Percentiles rank a stretch among this genome's conserved stretches.
Evolutionary conservation across 2,329 filamentous ascomycete genomes (phyloP).

Genomic region (Fusarium guadeloupense): DNA sequence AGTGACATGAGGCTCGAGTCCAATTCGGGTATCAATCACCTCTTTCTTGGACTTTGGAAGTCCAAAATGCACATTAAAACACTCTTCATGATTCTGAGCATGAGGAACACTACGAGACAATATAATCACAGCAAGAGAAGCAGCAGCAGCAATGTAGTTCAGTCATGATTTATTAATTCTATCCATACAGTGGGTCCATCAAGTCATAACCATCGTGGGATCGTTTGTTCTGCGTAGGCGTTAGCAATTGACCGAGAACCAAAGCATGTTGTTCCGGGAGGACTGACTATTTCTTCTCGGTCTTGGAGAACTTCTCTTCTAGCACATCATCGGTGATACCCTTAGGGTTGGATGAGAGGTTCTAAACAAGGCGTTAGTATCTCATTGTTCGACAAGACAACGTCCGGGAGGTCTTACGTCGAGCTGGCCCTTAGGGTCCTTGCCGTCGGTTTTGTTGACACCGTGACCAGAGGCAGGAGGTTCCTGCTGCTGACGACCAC

Average conservation of each 20-base stretch:
- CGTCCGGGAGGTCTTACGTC: slow-evolving; percentile 50
- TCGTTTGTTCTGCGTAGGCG: neutral
- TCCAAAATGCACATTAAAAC: too few relatives aligned
- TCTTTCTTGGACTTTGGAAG: too few relatives aligned
- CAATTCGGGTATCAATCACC: too few relatives aligned
- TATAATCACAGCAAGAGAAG: too few relatives aligned
- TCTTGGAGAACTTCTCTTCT: slow-evolving; percentile 69
- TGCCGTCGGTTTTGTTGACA: slow-evolving; percentile 58
- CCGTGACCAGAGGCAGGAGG: slow-evolving; percentile 66
- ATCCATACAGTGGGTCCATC: slow-evolving; percentile 11
- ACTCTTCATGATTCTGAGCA: too few relatives aligned
- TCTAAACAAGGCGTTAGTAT: slow-evolving; percentile 46
- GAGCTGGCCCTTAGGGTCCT: slow-evolving; percentile 61
- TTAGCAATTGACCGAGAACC: neutral
- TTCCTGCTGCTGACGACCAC: slow-evolving; percentile 69
- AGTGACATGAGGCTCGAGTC: too few relatives aligned
- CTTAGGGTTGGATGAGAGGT: slow-evolving; percentile 72
- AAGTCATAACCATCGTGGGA: slow-evolving; percentile 7
- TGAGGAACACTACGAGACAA: too few relatives aligned
- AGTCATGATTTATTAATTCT: slow-evolving; percentile 23
- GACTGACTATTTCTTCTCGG: slow-evolving; percentile 28
- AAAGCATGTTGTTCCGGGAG: fast-evolving
- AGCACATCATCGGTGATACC: slow-evolving; percentile 69
- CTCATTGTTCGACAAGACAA: neutral
- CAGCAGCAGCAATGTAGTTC: neutral